Percentiles rank a stretch among this genome's conserved stretches.
Conservation (phyloP, 116 monocot species). For the Dioscorea cayenensis region DNA sequence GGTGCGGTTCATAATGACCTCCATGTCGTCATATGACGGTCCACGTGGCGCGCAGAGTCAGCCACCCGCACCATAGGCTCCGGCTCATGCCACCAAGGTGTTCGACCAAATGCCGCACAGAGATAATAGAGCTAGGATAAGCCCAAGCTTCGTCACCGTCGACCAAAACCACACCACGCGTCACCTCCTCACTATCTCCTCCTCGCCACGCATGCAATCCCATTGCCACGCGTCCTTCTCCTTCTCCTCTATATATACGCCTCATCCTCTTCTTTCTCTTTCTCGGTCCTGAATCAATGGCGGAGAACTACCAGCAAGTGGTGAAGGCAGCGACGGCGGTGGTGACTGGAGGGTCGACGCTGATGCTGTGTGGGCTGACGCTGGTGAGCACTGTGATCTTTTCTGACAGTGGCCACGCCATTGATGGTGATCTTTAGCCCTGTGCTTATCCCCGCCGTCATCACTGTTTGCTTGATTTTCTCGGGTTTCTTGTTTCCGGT, state of each 20-base stretch:
- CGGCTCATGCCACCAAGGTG: too few relatives aligned
- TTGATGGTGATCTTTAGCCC: conserved; percentile 68
- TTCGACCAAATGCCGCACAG: too few relatives aligned
- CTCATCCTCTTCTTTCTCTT: not conserved
- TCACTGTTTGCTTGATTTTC: conserved; percentile 26
- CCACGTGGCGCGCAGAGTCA: too few relatives aligned
- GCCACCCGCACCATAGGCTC: too few relatives aligned
- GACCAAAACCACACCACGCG: not conserved
- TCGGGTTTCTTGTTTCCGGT: conserved; percentile 54
- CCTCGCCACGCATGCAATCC: not conserved
- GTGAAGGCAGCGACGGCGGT: conserved; percentile 26
- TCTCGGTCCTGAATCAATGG: not conserved
- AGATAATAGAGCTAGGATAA: too few relatives aligned
- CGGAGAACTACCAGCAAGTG: conserved; percentile 3
- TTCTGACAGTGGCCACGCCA: conserved; percentile 40
- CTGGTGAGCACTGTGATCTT: conserved; percentile 49
- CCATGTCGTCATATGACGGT: too few relatives aligned
- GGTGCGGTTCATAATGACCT: too few relatives aligned
- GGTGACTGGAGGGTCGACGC: conserved; percentile 41
- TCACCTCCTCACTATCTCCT: not conserved
- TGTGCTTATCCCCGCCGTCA: conserved; percentile 51
- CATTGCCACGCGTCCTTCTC: not conserved
- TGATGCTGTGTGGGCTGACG: conserved; percentile 44
- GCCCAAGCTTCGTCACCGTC: not conserved
- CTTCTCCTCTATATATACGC: not conserved